Evolutionary conservation across 78 protist species (phyloP).

Genomic region (Thecamonas trahens): DNA sequence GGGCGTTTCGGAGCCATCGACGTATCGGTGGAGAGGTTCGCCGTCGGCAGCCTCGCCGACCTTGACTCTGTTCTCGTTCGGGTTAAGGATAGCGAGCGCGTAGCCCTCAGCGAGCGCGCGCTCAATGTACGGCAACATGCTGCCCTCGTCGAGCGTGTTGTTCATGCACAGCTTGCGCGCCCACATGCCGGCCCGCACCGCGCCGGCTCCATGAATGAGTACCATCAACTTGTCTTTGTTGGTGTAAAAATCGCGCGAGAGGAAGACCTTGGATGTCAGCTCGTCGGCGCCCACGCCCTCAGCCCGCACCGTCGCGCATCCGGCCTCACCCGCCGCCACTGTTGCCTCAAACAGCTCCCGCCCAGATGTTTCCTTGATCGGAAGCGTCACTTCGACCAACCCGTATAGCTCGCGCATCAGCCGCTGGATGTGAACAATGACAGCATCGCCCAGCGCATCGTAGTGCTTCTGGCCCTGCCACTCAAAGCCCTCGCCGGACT

Average conservation of each 20-base stretch:
- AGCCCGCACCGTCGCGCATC: neutral
- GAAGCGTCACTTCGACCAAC: no score
- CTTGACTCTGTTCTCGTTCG: no score
- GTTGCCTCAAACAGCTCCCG: neutral
- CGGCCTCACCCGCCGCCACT: neutral
- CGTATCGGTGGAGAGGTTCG: neutral
- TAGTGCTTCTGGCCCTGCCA: slow-evolving; percentile 15
- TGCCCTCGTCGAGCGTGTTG: slow-evolving; percentile 22
- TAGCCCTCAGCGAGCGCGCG: slow-evolving; percentile 3
- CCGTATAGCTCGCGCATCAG: no score
- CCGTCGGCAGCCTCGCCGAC: neutral
- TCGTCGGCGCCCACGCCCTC: neutral
- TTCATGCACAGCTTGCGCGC: slow-evolving; percentile 25
- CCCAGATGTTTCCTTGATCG: neutral
- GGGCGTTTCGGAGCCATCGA: slow-evolving; percentile 30
- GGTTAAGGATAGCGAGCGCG: slow-evolving; percentile 21
- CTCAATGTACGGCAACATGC: slow-evolving; percentile 11
- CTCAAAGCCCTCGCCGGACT: neutral
- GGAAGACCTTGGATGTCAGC: neutral
- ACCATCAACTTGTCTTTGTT: neutral
- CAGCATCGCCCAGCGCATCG: slow-evolving; percentile 21
- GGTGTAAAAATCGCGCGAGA: no score
- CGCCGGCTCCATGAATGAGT: slow-evolving; percentile 30
- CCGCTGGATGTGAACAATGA: neutral
- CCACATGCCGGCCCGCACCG: slow-evolving; percentile 46